These are phyloP conservation scores for Dryas alaskensis DNA, from an alignment of 306 rosid genomes.

Conservation along the genomic window DNA sequence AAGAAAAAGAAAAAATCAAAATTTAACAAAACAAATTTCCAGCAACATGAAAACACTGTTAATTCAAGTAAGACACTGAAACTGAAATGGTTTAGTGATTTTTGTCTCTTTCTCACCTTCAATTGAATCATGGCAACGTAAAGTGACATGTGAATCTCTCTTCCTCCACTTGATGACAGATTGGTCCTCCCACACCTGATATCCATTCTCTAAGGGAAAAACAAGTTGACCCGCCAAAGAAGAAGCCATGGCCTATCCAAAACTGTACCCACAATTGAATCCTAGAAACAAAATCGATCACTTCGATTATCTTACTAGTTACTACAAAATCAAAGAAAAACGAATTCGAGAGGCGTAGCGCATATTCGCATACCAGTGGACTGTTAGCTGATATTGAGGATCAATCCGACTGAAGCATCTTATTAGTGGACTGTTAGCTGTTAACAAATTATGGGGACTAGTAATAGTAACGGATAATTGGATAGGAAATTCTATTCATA, in stretches of 20 bases:
- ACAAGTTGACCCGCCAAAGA: conserved; percentile 50
- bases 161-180: conserved; percentile 87
- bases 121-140: conserved; percentile 85
- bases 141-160: conserved; percentile 78
- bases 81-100: not conserved
- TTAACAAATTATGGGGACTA: too few species aligned
- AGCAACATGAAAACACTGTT: not conserved
- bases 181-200: conserved; percentile 86
- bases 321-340: too few species aligned
- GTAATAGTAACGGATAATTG: too few species aligned
- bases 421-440: not conserved
- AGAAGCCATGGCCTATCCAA: conserved; percentile 35
- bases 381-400: not conserved
- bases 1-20: not conserved
- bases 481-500: too few species aligned
- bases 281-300: not conserved
- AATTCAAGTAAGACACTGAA: not conserved
- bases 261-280: not conserved
- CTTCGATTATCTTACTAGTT: not conserved
- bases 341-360: too few species aligned
- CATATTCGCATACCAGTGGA: not conserved
- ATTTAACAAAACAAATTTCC: not conserved
- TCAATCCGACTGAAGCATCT: not conserved
- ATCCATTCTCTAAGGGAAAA: conserved; percentile 47
- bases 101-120: conserved; percentile 50